Evolutionary conservation across 23 red algal genomes (phyloP), one percentile per base, ranked within the genome.

Genomic region (Gracilaria domingensis): DNA sequence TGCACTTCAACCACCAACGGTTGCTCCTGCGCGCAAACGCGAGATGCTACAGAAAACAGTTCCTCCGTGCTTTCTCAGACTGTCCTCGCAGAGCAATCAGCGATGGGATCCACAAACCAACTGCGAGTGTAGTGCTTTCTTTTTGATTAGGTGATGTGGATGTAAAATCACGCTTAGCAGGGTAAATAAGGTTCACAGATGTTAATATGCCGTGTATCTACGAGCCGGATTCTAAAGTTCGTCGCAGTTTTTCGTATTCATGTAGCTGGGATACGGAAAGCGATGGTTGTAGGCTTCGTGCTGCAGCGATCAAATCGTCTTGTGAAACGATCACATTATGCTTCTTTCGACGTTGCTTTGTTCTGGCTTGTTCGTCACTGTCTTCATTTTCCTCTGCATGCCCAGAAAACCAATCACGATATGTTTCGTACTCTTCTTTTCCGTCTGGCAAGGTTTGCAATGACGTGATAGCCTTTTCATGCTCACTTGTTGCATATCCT

Each of bases 351-450:
- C 32, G 64, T 32, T 69, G 14, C 9, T 28, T 4, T 37, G 30
- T 18, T 20, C 8, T 20, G 0, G 64, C 6, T 20, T 37, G 26
- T 69, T 69, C 60, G 30, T 30, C 32, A 37, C 32, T 18, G 38
- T 69, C 50, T 40, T 88, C 42, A 20, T 8, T 2, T 11, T 88
- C 69, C 18, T 37, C 12, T 9, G 14, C 26, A 34, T 75, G 28
- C 28, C 61, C 87, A 8, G 76, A 71, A 71, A 90, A 80, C 87
- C 87, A 90, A 18, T 49, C 72, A 26, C 74, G 71, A 75, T 69
- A 80, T n/a, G 81, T 80, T 21, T 90, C 87, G 28, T 79, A 40
- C 28, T 49, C 37, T 8, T 90, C 76, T 50, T 34, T 48, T 58
- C 30, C 57, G 17, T 81, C 38, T 13, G 56, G 40, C 36, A 34